These are phyloP conservation scores for Fusarium robinianum DNA, from an alignment of 2,329 filamentous ascomycete species.

Conservation along the genomic window DNA sequence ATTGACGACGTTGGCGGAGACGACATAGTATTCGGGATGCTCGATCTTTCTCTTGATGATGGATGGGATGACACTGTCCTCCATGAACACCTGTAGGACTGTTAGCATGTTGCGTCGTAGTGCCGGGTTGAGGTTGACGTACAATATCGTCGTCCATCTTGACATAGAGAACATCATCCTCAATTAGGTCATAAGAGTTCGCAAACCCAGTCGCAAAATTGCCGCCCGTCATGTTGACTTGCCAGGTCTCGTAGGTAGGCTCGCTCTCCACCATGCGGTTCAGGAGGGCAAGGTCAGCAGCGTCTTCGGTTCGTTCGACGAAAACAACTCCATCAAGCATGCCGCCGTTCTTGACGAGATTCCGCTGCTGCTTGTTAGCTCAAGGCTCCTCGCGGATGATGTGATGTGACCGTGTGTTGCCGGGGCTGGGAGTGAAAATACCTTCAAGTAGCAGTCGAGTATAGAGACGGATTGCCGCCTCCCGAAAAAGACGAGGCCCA, in stretches of 20 bases:
- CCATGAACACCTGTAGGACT: constrained; percentile 40
- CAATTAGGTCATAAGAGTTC: constrained; percentile 49
- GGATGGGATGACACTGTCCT: constrained; percentile 52
- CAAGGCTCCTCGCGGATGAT: not conserved
- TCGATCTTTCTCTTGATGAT: constrained; percentile 57
- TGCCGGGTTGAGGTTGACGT: constrained; percentile 19
- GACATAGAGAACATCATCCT: constrained; percentile 51
- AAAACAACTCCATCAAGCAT: constrained; percentile 52
- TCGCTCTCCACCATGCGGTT: constrained; percentile 44
- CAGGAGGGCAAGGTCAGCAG: constrained; percentile 46
- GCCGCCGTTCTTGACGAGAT: constrained; percentile 50
- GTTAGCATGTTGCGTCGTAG: not conserved
- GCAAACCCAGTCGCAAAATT: constrained; percentile 41
- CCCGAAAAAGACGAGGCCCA: constrained; percentile 53
- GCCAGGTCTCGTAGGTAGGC: constrained; percentile 45
- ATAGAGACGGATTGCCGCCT: constrained; percentile 50
- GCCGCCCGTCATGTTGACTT: constrained; percentile 40
- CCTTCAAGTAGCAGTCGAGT: constrained; percentile 52
- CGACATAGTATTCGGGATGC: constrained; percentile 54
- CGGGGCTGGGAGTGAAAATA: constrained; percentile 13
- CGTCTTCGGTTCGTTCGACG: constrained; percentile 47
- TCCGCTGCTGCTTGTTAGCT: constrained; percentile 40
- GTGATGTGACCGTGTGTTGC: not conserved
- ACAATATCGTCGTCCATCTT: constrained; percentile 47
- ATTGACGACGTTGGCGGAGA: constrained; percentile 62